Evolutionary conservation across 108 stramenopile genomes (phyloP).

Genomic region (Ochromonas danica): DNA sequence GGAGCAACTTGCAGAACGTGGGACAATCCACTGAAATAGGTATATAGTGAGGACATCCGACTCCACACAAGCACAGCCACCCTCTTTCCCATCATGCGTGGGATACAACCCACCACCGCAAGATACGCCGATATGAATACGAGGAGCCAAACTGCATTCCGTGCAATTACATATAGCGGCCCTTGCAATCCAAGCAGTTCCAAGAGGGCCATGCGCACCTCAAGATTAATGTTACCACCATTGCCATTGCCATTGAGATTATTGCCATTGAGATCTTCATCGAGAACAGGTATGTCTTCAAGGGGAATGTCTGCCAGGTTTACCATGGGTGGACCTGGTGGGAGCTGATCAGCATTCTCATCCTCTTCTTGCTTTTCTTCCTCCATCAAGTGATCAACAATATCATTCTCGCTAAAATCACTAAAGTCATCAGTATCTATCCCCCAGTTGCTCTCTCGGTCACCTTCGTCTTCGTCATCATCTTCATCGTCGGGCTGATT

Average conservation of each 20-base stretch:
- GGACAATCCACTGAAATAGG: no score
- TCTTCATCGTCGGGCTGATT: no score
- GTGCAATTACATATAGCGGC: background rate
- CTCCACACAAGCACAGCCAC: background rate
- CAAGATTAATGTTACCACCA: background rate
- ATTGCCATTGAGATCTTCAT: slow-evolving; percentile 18
- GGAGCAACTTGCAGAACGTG: no score
- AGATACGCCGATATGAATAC: slow-evolving; percentile 12
- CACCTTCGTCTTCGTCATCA: no score
- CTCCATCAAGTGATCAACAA: background rate
- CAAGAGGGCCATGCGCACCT: slow-evolving; percentile 3
- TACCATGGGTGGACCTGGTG: background rate
- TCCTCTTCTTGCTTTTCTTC: slow-evolving; percentile 7
- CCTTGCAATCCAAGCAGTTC: slow-evolving; percentile 20
- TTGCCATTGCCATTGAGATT: background rate
- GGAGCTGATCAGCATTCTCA: background rate
- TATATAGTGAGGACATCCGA: background rate
- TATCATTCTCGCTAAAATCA: background rate
- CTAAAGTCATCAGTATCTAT: no score
- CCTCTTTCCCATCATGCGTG: background rate
- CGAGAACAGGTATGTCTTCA: background rate
- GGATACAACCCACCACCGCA: background rate
- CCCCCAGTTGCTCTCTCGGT: no score
- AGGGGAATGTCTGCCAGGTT: background rate
- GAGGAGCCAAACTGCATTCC: slow-evolving; percentile 21